Percentiles rank a stretch among this genome's conserved stretches.
phyloP scores from a whole-genome alignment of 192 early-diverging fungal species.

The Entrophospora sp. region DNA sequence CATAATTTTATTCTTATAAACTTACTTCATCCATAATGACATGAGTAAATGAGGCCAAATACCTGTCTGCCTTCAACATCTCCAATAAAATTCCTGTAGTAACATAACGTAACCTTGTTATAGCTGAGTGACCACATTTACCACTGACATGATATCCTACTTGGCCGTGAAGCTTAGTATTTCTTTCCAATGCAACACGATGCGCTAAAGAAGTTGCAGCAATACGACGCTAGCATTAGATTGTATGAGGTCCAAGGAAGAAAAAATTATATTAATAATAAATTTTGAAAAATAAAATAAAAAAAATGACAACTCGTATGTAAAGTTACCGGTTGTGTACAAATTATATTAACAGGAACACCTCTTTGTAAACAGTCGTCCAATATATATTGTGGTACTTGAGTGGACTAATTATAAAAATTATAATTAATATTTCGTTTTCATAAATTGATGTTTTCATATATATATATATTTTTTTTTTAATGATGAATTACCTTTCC shows the following conservation, averaged over 20 bases:
- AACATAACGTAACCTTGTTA: constrained; percentile 21
- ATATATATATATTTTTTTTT: not conserved
- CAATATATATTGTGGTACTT: constrained; percentile 26
- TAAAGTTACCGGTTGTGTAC: constrained; percentile 25
- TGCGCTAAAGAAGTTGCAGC: constrained; percentile 26
- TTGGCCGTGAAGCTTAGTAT: constrained; percentile 4
- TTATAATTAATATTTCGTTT: too few relatives aligned
- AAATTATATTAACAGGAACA: constrained; percentile 22
- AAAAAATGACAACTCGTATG: not conserved
- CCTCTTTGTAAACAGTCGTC: constrained; percentile 17
- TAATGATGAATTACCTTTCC: constrained; percentile 21
- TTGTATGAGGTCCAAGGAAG: too few relatives aligned
- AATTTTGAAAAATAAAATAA: not conserved
- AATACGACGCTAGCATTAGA: constrained; percentile 24
- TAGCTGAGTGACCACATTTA: not conserved
- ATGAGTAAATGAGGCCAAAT: constrained; percentile 20
- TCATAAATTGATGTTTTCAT: too few relatives aligned
- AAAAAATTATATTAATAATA: not conserved
- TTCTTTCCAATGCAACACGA: constrained; percentile 22
- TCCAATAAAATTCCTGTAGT: constrained; percentile 26
- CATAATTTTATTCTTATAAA: not conserved
- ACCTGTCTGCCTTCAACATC: constrained; percentile 21
- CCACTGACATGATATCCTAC: constrained; percentile 28
- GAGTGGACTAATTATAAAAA: constrained; percentile 23
- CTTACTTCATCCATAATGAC: constrained; percentile 28